phyloP scores from a whole-genome alignment of 2,329 filamentous ascomycete genomes.

The Alternaria ventricosa region DNA sequence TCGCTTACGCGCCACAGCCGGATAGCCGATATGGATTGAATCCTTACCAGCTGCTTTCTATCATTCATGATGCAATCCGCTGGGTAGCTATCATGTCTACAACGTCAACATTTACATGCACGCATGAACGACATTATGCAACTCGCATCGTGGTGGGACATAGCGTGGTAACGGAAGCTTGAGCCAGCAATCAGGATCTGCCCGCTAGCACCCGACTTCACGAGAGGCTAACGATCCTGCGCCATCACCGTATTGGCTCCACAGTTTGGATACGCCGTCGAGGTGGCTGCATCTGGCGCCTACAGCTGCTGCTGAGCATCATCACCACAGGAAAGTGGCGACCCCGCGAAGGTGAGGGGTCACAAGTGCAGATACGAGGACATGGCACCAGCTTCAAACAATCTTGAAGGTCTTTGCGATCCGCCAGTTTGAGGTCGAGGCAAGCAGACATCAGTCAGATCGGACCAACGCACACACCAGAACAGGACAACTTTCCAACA shows the following conservation, averaged over 20 bases:
- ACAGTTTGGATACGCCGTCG: background rate
- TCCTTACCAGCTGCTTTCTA: background rate
- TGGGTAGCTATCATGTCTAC: background rate
- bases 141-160: background rate
- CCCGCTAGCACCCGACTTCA: background rate
- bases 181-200: background rate
- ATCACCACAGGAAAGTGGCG: background rate
- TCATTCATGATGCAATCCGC: background rate
- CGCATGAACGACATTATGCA: background rate
- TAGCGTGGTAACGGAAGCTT: background rate
- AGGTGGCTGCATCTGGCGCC: background rate
- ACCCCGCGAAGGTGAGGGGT: background rate
- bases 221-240: background rate
- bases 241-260: background rate
- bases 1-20: constrained; percentile 7
- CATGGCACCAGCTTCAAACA: background rate
- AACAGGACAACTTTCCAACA: too few species aligned
- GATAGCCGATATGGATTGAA: background rate
- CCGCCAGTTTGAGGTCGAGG: background rate
- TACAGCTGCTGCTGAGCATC: background rate
- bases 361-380: background rate
- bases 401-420: too few species aligned
- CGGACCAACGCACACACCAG: background rate
- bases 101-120: background rate
- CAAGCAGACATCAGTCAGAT: background rate